Base-by-base conservation (phyloP, 176 grass and related monocot genomes). In the Carex littledalei region DNA sequence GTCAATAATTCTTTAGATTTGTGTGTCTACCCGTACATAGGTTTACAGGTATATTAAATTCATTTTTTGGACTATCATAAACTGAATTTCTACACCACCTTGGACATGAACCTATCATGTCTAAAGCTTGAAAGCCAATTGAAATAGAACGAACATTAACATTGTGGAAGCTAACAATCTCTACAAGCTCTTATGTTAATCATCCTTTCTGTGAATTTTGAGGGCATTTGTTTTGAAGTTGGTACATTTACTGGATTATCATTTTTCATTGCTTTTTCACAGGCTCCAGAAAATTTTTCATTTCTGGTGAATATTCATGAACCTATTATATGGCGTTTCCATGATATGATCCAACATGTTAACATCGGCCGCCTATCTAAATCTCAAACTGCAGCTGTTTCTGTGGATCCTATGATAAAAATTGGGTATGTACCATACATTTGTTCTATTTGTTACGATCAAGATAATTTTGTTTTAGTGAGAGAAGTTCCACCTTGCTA, bases 231-330 rank as follows among this genome's bases (percentile, higher is more conserved):
- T 63, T 32, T 37, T 80, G 13, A 80, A 17, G 52, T 83, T 66
- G 62, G 2, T 54, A 16, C 39, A 34, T 90, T 35, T 26, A 70
- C 24, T 90, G 39, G 26, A 45, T 56, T 76, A 6, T 50, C n/a
- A 18, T 84, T 43, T 86, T 76, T 39, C 41, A 78, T 87, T 68
- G 20, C 49, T 89, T 45, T 21, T 71, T 90, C 81, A 82, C 87
- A 94, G 93, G 95, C 89, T 85, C 91, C 93, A 58, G 89, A 92
- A 66, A 98, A 85, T 75, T 98, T 88, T 90, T 78, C 88, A 16
- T 98, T 98, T 87, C 87, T 98, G 80, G 89, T 98, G 78, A 98
- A 95, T 65, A 91, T 98, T 72, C 89, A 98, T 90, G 95, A 95
- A 68, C 91, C 87, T 79, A 92, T 95, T 84, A 98, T 98, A 86